phyloP scores from a whole-genome alignment of 2,329 filamentous ascomycete genomes.

The Arthrinium puccinioides region DNA sequence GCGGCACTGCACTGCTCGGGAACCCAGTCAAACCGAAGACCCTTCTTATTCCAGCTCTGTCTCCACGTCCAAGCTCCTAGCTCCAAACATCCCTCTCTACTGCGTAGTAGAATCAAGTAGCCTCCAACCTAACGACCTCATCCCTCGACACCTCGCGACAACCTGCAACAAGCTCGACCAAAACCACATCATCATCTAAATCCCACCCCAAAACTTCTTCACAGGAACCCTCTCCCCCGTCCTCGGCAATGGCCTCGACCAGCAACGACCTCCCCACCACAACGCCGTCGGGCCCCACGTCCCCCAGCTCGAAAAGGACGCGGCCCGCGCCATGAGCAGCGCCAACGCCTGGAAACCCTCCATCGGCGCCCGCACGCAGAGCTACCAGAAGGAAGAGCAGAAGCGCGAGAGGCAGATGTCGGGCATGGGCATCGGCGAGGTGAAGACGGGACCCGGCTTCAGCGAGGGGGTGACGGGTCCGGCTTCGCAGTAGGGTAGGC shows the following conservation, averaged over 20 bases:
- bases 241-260: not conserved
- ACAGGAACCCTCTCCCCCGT: too few species aligned
- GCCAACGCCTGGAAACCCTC: slow-evolving; percentile 39
- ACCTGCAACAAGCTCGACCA: too few species aligned
- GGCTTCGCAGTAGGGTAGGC: not conserved
- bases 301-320: slow-evolving; percentile 23
- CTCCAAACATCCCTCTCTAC: too few species aligned
- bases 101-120: too few species aligned
- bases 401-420: slow-evolving; percentile 45
- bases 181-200: too few species aligned
- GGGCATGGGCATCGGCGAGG: slow-evolving; percentile 24
- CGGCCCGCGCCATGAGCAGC: slow-evolving; percentile 26
- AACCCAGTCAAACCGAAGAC: too few species aligned
- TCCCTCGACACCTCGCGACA: too few species aligned
- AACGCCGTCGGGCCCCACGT: slow-evolving; percentile 9
- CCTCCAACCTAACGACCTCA: too few species aligned
- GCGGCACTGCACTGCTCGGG: too few species aligned
- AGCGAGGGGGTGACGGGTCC: slow-evolving; percentile 22
- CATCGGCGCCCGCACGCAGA: slow-evolving; percentile 35
- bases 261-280: not conserved
- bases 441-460: slow-evolving; percentile 31
- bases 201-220: too few species aligned
- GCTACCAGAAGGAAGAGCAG: slow-evolving; percentile 46
- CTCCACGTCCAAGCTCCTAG: too few species aligned
- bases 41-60: too few species aligned